Evolutionary conservation across 176 grass and related monocot genomes (phyloP).

Genomic region (Zoysia japonica): DNA sequence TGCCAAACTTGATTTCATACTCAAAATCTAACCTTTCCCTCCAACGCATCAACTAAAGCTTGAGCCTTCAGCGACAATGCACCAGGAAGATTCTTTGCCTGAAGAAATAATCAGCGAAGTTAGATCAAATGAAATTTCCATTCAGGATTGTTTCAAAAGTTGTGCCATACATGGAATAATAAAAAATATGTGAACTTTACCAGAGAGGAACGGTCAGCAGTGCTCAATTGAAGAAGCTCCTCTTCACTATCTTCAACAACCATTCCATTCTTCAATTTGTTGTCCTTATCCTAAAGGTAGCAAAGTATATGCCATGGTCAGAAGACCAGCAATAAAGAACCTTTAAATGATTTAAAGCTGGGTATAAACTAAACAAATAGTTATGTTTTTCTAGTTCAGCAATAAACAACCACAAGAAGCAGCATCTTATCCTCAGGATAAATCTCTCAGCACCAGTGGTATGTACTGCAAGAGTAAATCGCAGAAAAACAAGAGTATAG

Average conservation of each 20-base stretch:
- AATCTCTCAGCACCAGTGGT: not conserved
- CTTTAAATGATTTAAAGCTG: conserved; percentile 29
- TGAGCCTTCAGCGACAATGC: conserved; percentile 66
- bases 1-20: conserved; percentile 36
- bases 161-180: conserved; percentile 10
- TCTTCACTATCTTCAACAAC: conserved; percentile 63
- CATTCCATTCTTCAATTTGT: conserved; percentile 89
- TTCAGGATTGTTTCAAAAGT: conserved; percentile 2
- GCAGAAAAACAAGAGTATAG: conserved; percentile 4
- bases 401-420: not conserved
- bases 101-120: conserved; percentile 26
- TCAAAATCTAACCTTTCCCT: conserved; percentile 78
- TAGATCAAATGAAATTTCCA: conserved; percentile 35
- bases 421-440: not conserved
- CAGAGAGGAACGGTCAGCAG: conserved; percentile 74
- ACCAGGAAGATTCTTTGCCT: conserved; percentile 82
- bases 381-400: conserved; percentile 12
- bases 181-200: conserved; percentile 41
- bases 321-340: conserved; percentile 12
- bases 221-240: conserved; percentile 48
- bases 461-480: not conserved
- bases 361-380: conserved; percentile 7
- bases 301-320: conserved; percentile 34
- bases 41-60: conserved; percentile 71
- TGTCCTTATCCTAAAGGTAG: conserved; percentile 68